Percentiles rank a stretch among this genome's conserved stretches.
Evolutionary conservation across 345 rosid genomes (phyloP).

Genomic region (Populus alba): DNA sequence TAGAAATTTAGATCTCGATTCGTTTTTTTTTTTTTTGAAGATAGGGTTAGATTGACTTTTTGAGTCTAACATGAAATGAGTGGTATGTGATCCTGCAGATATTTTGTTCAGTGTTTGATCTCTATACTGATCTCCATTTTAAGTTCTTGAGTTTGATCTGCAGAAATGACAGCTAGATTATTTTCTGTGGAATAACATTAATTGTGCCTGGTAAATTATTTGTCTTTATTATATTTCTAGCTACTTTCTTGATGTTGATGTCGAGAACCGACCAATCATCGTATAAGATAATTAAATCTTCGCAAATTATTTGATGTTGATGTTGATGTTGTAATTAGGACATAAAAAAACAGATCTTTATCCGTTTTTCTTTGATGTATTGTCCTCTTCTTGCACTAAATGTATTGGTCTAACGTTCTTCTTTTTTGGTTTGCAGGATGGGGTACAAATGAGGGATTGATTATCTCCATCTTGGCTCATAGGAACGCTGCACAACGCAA

Average conservation of each 20-base stretch:
- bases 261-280: not conserved
- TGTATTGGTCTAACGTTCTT: not conserved
- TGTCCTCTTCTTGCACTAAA: not conserved
- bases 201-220: not conserved
- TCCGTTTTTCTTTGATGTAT: not conserved
- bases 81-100: not conserved
- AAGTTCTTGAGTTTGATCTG: not conserved
- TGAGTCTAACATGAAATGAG: not conserved
- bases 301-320: not conserved
- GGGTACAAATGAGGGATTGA: slow-evolving; percentile 80
- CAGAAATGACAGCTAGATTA: not conserved
- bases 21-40: not conserved
- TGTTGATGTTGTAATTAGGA: not conserved
- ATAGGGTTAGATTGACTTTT: not conserved
- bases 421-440: slow-evolving; percentile 52
- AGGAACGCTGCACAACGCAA: slow-evolving; percentile 71
- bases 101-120: not conserved
- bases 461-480: slow-evolving; percentile 79
- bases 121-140: not conserved
- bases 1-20: not conserved
- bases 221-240: not conserved
- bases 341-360: not conserved
- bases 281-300: not conserved
- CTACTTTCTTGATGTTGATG: no score
- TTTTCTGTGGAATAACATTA: not conserved